These are phyloP conservation scores for Leishmania tarentolae DNA, from an alignment of 208 protist species.

Conservation along the genomic window DNA sequence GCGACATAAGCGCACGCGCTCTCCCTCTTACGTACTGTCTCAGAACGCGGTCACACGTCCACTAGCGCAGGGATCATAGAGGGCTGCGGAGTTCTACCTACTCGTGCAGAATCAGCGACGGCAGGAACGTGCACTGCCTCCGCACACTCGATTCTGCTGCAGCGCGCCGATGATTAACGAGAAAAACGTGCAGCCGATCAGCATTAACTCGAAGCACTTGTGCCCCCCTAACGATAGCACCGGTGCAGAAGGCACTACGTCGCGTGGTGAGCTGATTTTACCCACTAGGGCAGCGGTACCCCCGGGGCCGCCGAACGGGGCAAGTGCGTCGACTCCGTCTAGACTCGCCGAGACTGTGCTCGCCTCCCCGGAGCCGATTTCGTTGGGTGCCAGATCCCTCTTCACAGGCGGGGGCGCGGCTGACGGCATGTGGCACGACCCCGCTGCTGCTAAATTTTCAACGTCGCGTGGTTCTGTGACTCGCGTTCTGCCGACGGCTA, in stretches of 20 bases:
- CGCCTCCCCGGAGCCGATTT: constrained; percentile 2
- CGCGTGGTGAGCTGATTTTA: constrained; percentile 10
- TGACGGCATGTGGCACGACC: constrained; percentile 23
- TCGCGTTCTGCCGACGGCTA: constrained; percentile 20
- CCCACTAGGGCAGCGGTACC: constrained; percentile 2
- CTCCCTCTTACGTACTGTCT: background rate
- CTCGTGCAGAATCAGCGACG: background rate
- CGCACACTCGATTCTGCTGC: background rate
- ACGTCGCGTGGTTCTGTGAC: constrained; percentile 7
- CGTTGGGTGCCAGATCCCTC: background rate
- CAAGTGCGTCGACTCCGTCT: constrained; percentile 10
- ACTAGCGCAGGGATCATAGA: background rate
- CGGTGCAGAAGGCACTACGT: constrained; percentile 3
- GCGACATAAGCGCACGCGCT: background rate
- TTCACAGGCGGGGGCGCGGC: background rate
- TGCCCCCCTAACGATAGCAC: constrained; percentile 13
- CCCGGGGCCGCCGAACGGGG: background rate
- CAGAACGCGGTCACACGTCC: background rate
- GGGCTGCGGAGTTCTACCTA: background rate
- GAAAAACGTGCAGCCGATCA: background rate
- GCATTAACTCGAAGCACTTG: constrained; percentile 16
- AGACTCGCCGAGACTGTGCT: constrained; percentile 3
- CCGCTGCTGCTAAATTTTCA: constrained; percentile 7
- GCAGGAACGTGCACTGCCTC: background rate
- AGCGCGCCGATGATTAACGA: constrained; percentile 8